phyloP scores from a whole-genome alignment of 306 rosid genomes.

The Sphenostylis stenocarpa region DNA sequence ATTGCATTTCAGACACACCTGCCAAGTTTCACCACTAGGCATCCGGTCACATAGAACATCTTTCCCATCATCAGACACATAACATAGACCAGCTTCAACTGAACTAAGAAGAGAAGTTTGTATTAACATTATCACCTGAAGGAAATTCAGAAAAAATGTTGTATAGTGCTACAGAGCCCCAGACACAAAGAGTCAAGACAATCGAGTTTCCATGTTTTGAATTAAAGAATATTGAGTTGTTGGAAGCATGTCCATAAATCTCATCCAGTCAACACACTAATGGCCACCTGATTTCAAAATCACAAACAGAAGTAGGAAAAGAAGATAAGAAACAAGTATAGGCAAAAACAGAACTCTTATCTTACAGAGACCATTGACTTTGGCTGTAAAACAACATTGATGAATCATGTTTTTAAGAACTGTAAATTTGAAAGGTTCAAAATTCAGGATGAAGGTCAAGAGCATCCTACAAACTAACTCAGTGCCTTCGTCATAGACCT shows the following conservation, averaged over 20 bases:
- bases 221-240: conserved; percentile 20
- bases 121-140: conserved; percentile 67
- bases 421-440: not conserved
- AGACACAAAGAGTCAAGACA: conserved; percentile 21
- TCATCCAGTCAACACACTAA: conserved; percentile 27
- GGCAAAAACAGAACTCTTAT: conserved; percentile 6
- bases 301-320: conserved; percentile 17
- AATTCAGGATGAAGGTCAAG: conserved; percentile 3
- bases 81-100: conserved; percentile 59
- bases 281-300: conserved; percentile 41
- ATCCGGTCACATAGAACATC: conserved; percentile 52
- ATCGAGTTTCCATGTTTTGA: conserved; percentile 17
- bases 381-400: conserved; percentile 7
- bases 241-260: conserved; percentile 33
- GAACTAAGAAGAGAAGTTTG: conserved; percentile 52
- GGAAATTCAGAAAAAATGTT: conserved; percentile 32
- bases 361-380: not conserved
- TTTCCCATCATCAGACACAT: conserved; percentile 48
- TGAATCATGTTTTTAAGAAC: not conserved
- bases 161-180: conserved; percentile 38
- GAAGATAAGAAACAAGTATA: conserved; percentile 19
- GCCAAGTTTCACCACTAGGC: conserved; percentile 69
- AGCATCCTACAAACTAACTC: conserved; percentile 6
- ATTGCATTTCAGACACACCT: conserved; percentile 65
- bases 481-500: not conserved